A percentile compares a stretch with the other conserved stretches of the same genome.
These are phyloP conservation scores for Dryas octopetala DNA, from an alignment of 306 rosid genomes.

Conservation along the genomic window DNA sequence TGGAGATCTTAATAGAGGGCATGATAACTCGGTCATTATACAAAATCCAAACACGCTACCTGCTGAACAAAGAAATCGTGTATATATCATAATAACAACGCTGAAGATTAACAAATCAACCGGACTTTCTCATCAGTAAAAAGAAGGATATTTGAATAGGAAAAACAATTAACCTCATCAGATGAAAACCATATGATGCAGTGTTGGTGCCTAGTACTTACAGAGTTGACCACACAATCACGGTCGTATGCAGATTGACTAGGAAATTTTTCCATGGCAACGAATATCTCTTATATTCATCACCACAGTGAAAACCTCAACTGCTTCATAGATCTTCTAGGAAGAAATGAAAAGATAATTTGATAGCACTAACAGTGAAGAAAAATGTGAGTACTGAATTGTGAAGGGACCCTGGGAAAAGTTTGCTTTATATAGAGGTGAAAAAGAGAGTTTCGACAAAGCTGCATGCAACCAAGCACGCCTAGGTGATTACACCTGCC, in stretches of 20 bases:
- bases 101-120: background rate
- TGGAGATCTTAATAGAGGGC: background rate
- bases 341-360: conserved; percentile 5
- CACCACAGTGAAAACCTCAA: conserved; percentile 1
- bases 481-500: conserved; percentile 23
- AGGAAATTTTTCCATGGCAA: conserved; percentile 7
- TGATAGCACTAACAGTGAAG: background rate
- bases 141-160: background rate
- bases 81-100: background rate
- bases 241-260: background rate
- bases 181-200: background rate
- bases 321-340: background rate
- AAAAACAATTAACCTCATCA: background rate
- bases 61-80: background rate
- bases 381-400: conserved; percentile 9
- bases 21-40: background rate
- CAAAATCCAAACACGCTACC: background rate
- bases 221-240: conserved; percentile 6
- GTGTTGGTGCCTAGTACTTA: background rate
- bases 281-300: background rate
- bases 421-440: conserved; percentile 14
- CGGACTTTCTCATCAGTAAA: background rate
- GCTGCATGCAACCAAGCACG: conserved; percentile 13
- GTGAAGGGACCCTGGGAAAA: background rate
- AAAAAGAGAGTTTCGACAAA: background rate